Base-by-base conservation (phyloP, 2,329 filamentous ascomycete genomes). In the Colletotrichum sp. region DNA sequence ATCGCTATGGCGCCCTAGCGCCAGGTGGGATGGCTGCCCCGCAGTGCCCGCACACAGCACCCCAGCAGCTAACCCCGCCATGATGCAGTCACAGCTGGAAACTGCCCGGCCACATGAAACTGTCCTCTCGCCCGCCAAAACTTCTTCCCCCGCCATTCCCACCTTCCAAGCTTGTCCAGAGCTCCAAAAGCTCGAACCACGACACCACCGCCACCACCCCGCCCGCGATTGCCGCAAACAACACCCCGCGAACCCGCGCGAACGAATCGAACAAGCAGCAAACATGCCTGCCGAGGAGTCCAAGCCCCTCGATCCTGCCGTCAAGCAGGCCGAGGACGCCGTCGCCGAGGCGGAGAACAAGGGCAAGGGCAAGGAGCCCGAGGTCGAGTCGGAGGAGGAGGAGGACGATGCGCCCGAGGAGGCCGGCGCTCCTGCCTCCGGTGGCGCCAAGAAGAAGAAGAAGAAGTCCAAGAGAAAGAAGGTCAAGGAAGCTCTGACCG, bases 401-500 rank as follows among this genome's bases (percentile, higher is more conserved):
- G 87, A 86, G 12, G 82, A 86, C 26, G 83, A 84, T 68, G 83
- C 81, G 30, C 82, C 84, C 72, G 83, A 87, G 74, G 84, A 82
- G 70, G 84, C 86, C 71, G 84, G 84, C 72, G 82, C 84, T 28
- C 83, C 84, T 30, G 83, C 84, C 74, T 78, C 80, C 59, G 79
- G 77, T 49, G 79, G 77, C 26, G 79, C 79, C 72, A 83, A 84
- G 60, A 89, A 88, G 81, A 90, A 92, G 80, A 94, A 93, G 84
- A 92, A 92, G 87, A 92, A 89, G 86, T 92, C 89, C 78, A 92
- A 93, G 87, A 91, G 90, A 83, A 90, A 90, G 85, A 92, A 92
- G 86, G 85, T 90, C 81, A 88, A 89, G 84, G 85, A 87, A 60
- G 83, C 84, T n/a, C 80, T 87, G 77, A 82, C 81, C 28, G 83